phyloP scores from a whole-genome alignment of 176 grass and related monocot species.

The Zizania latifolia region DNA sequence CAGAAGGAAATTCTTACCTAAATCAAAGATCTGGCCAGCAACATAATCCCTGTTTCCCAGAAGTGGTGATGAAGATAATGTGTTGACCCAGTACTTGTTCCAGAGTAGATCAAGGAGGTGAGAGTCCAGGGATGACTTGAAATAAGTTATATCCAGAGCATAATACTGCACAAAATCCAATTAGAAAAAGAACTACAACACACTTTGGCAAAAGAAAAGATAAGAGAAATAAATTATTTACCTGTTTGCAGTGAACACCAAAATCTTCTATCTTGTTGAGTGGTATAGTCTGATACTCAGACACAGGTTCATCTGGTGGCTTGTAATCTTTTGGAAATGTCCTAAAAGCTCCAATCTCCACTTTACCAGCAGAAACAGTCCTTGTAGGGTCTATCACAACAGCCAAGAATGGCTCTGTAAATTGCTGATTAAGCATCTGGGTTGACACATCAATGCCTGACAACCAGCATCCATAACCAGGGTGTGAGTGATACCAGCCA shows the following conservation, averaged over 20 bases:
- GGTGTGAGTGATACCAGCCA: conserved; percentile 96
- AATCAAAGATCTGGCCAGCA: conserved; percentile 96
- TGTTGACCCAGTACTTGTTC: conserved; percentile 99
- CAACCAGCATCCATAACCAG: conserved; percentile 95
- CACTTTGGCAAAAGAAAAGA: neutral
- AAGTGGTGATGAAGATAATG: conserved; percentile 90
- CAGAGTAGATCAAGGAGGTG: conserved; percentile 95
- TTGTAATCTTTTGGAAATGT: conserved; percentile 95
- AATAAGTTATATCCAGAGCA: conserved; percentile 96
- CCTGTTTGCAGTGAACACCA: conserved; percentile 98
- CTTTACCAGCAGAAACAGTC: conserved; percentile 95
- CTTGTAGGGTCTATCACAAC: conserved; percentile 96
- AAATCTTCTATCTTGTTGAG: conserved; percentile 99
- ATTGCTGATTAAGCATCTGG: conserved; percentile 97
- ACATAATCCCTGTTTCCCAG: conserved; percentile 94
- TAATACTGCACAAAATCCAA: conserved; percentile 68
- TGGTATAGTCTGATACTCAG: conserved; percentile 95
- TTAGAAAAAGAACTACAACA: conserved; percentile 19
- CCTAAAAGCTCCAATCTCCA: conserved; percentile 95
- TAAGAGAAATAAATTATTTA: neutral
- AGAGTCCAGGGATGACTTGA: conserved; percentile 89
- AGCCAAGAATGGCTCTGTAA: conserved; percentile 81
- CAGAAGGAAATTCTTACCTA: conserved; percentile 44
- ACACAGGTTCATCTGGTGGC: conserved; percentile 83
- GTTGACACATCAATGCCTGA: conserved; percentile 98